These are phyloP conservation scores for Coemansia sp. DNA, from an alignment of 192 early-diverging fungal species.

Conservation along the genomic window DNA sequence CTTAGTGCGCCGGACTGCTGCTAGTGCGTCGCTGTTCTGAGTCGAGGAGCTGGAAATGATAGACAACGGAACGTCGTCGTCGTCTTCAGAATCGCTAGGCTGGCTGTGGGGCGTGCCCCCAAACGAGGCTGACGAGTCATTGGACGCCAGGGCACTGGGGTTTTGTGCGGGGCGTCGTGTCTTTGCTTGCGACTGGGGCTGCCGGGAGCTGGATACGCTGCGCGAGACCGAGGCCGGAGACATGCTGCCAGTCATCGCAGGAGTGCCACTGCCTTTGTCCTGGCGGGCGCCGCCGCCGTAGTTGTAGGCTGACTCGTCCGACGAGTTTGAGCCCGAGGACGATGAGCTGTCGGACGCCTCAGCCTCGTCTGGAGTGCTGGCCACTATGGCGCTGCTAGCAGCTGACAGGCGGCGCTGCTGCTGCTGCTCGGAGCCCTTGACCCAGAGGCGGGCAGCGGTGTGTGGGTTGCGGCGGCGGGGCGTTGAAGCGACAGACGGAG, in stretches of 20 bases:
- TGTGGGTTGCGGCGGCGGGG: conserved; percentile 17
- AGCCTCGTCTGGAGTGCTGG: background rate
- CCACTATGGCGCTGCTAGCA: background rate
- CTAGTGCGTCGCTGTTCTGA: conserved; percentile 16
- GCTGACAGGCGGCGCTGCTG: conserved; percentile 5
- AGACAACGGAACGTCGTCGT: conserved; percentile 47
- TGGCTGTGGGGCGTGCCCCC: background rate
- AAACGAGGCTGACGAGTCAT: background rate
- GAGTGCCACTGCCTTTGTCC: conserved; percentile 21
- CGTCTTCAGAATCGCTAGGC: conserved; percentile 13
- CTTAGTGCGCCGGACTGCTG: conserved; percentile 39
- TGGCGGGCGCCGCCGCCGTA: conserved; percentile 15
- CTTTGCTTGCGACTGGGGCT: background rate
- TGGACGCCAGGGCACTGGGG: background rate
- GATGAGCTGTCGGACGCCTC: conserved; percentile 17
- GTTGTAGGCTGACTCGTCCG: conserved; percentile 32
- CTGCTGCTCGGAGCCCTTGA: conserved; percentile 15
- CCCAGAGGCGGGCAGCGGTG: conserved; percentile 33
- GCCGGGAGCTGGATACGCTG: conserved; percentile 3
- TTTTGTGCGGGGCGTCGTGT: background rate
- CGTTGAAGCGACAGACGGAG: background rate
- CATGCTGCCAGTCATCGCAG: background rate
- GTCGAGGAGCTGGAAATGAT: conserved; percentile 36
- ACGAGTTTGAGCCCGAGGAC: conserved; percentile 19
- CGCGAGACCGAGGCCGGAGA: conserved; percentile 13